Percentiles rank a stretch among this genome's conserved stretches.
These are phyloP conservation scores for Pelargonium citronellum DNA, from an alignment of 441 rosid genomes.

Conservation along the genomic window DNA sequence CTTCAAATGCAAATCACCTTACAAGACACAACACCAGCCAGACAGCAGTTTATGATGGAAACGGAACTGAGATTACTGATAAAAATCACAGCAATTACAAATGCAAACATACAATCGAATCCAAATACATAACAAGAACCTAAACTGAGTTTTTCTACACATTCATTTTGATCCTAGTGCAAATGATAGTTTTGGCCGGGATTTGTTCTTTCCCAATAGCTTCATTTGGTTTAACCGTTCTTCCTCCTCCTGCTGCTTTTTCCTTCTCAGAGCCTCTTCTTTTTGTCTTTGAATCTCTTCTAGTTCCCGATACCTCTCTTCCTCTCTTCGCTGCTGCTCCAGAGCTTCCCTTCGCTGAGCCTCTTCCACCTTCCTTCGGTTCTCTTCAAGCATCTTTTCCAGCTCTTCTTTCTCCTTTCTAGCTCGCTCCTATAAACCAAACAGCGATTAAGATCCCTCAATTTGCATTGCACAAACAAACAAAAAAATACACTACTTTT, in stretches of 20 bases:
- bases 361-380: conserved; percentile 70
- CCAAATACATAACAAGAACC: background rate
- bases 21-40: too few species aligned
- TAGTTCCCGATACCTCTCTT: conserved; percentile 70
- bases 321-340: conserved; percentile 77
- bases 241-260: conserved; percentile 87
- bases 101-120: background rate
- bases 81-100: background rate
- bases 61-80: too few species aligned
- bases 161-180: conserved; percentile 74
- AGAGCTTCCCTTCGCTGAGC: conserved; percentile 78
- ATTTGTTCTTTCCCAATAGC: conserved; percentile 85
- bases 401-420: conserved; percentile 63
- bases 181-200: conserved; percentile 82
- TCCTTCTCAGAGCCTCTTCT: conserved; percentile 74
- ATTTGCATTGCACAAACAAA: background rate
- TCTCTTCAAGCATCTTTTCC: conserved; percentile 75
- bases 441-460: conserved; percentile 5
- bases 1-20: too few species aligned
- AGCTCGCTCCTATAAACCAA: conserved; percentile 51
- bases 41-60: too few species aligned
- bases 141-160: conserved; percentile 1
- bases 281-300: conserved; percentile 74
- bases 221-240: conserved; percentile 81
- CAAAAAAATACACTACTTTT: background rate